phyloP scores from a whole-genome alignment of 805 yeast species.

The Yarrowia sp. region DNA sequence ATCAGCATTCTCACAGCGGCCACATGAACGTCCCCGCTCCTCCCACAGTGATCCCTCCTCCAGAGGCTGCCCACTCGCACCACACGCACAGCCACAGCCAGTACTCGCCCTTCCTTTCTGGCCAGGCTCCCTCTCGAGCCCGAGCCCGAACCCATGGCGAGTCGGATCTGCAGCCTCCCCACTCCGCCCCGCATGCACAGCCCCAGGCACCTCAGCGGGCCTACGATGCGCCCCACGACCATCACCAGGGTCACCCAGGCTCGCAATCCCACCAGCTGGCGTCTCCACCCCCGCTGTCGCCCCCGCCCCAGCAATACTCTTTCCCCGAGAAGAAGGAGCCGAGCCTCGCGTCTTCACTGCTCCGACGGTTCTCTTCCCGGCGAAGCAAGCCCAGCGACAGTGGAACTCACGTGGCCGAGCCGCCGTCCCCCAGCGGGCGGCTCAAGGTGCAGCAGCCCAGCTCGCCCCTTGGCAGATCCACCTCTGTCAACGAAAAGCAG shows the following conservation, averaged over 20 bases:
- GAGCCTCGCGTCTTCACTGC: slow-evolving; percentile 29
- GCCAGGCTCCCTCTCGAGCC: slow-evolving; percentile 19
- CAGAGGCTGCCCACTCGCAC: slow-evolving; percentile 20
- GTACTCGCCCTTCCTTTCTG: slow-evolving; percentile 14
- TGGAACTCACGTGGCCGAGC: background rate
- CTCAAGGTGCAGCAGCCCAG: slow-evolving; percentile 17
- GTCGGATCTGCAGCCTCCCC: background rate
- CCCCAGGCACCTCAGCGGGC: slow-evolving; percentile 5
- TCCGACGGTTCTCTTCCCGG: slow-evolving; percentile 31
- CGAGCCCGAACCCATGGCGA: slow-evolving; percentile 5
- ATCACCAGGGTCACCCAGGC: background rate
- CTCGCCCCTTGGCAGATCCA: slow-evolving; percentile 27
- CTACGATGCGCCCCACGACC: slow-evolving; percentile 9
- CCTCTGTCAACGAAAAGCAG: slow-evolving; percentile 29
- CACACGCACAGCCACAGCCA: slow-evolving; percentile 8
- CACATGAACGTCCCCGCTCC: slow-evolving; percentile 1
- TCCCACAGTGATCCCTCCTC: slow-evolving; percentile 1
- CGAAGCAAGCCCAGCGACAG: slow-evolving; percentile 8
- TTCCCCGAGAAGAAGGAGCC: slow-evolving; percentile 22
- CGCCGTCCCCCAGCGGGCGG: background rate
- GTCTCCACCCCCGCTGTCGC: slow-evolving; percentile 14
- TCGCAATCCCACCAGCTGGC: background rate
- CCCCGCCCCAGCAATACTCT: slow-evolving; percentile 15
- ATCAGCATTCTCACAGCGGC: background rate
- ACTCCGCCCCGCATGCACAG: background rate